Evolutionary conservation across 2,329 filamentous ascomycete species (phyloP).

Genomic region (Colletotrichum eremochloae): DNA sequence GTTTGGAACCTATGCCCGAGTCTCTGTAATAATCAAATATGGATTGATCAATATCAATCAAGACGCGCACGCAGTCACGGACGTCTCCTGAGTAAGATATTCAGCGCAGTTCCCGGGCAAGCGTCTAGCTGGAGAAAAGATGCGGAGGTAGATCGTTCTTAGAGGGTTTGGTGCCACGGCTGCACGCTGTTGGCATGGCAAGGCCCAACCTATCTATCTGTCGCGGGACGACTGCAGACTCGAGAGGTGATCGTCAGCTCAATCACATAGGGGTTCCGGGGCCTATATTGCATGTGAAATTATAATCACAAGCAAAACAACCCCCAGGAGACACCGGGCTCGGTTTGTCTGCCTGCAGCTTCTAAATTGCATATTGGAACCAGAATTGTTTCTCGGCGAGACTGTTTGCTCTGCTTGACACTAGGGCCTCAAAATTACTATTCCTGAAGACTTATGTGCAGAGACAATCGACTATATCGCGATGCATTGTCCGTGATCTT

Average conservation of each 20-base stretch:
- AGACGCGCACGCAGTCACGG: background rate
- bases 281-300: background rate
- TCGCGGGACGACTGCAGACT: background rate
- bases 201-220: background rate
- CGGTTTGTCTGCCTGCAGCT: background rate
- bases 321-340: background rate
- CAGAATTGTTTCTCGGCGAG: background rate
- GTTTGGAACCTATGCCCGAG: background rate
- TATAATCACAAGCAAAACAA: background rate
- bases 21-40: background rate
- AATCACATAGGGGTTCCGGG: background rate
- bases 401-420: background rate
- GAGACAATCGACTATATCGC: background rate
- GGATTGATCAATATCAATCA: background rate
- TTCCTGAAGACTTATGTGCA: background rate
- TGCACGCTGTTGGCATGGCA: background rate
- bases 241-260: fast-evolving
- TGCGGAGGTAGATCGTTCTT: background rate
- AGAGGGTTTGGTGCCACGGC: too few relatives aligned
- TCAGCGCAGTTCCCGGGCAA: background rate
- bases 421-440: background rate
- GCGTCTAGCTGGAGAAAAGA: background rate
- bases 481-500: background rate
- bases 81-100: background rate
- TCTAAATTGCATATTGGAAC: background rate